These are phyloP conservation scores for Fusarium longipes DNA, from an alignment of 2,329 filamentous ascomycete species.

Conservation along the genomic window DNA sequence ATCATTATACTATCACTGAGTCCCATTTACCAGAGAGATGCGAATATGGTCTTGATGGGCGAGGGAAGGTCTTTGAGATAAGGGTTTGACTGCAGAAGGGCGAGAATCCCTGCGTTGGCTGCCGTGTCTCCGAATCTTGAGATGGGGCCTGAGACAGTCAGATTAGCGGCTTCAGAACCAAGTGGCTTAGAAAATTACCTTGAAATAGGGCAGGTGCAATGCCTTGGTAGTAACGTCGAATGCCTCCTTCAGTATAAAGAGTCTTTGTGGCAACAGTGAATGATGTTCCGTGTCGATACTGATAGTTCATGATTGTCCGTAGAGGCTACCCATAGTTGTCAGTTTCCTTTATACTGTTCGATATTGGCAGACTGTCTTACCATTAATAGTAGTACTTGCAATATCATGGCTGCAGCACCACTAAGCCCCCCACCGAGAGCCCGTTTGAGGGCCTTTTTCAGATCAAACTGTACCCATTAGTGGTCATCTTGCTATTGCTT, in stretches of 20 bases:
- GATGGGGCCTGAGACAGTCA: conserved; percentile 51
- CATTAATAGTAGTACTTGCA: conserved; percentile 61
- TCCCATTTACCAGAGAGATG: conserved; percentile 56
- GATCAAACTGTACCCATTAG: conserved; percentile 54
- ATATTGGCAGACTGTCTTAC: conserved; percentile 35
- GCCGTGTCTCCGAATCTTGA: conserved; percentile 62
- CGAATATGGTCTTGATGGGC: conserved; percentile 59
- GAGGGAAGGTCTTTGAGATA: conserved; percentile 58
- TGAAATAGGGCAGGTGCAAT: conserved; percentile 59
- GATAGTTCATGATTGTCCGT: conserved; percentile 63
- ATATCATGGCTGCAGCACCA: conserved; percentile 60
- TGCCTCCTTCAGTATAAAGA: conserved; percentile 56
- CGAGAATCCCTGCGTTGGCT: conserved; percentile 62
- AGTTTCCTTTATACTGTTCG: not conserved
- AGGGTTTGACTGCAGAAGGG: conserved; percentile 59
- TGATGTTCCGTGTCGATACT: conserved; percentile 59
- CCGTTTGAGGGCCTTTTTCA: conserved; percentile 56
- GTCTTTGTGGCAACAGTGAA: conserved; percentile 55
- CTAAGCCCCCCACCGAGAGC: conserved; percentile 60
- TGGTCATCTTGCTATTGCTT: fast-evolving
- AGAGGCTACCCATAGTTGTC: conserved; percentile 51
- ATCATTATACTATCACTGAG: not conserved
- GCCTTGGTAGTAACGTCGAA: conserved; percentile 59
- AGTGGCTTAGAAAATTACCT: conserved; percentile 44
- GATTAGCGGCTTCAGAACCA: no score